A percentile compares a stretch with the other conserved stretches of the same genome.
These are phyloP conservation scores for Aspergillus fructus DNA, from an alignment of 2,329 filamentous ascomycete species.

Conservation along the genomic window DNA sequence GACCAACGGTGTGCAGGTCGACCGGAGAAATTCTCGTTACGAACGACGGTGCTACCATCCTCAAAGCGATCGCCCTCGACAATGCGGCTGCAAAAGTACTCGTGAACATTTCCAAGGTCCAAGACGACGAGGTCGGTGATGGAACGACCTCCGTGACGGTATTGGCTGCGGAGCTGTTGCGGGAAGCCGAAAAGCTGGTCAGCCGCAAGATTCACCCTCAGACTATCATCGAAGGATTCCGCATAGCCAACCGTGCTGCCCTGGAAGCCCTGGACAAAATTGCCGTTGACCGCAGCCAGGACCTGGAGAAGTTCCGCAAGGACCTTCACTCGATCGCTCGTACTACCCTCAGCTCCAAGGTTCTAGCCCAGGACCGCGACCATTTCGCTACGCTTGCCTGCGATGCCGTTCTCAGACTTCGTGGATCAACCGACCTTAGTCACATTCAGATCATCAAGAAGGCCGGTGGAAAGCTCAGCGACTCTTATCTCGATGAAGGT, in stretches of 20 bases:
- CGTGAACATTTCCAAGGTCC: constrained; percentile 98
- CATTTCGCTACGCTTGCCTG: constrained; percentile 88
- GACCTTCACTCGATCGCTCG: constrained; percentile 88
- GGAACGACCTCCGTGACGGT: constrained; percentile 98
- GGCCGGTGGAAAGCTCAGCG: constrained; percentile 92
- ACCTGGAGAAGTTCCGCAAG: constrained; percentile 78
- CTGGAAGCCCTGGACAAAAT: constrained; percentile 78
- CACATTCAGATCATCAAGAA: constrained; percentile 99
- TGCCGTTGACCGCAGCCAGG: constrained; percentile 86
- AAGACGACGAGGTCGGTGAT: constrained; percentile 97
- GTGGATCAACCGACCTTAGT: constrained; percentile 87
- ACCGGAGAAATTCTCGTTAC: constrained; percentile 98
- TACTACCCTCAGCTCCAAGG: constrained; percentile 96
- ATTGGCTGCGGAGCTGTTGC: constrained; percentile 87
- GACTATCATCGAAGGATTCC: constrained; percentile 98
- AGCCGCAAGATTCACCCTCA: constrained; percentile 99
- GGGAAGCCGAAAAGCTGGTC: constrained; percentile 95
- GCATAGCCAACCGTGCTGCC: constrained; percentile 91
- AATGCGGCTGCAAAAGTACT: constrained; percentile 98
- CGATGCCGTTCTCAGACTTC: constrained; percentile 86
- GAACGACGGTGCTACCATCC: constrained; percentile 96
- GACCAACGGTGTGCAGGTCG: constrained; percentile 56
- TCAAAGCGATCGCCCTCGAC: constrained; percentile 97
- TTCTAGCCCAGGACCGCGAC: constrained; percentile 87
- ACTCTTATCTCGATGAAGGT: constrained; percentile 95